Evolutionary conservation across 805 yeast genomes (phyloP), one percentile per base, ranked within the genome.

Genomic region (Ogataea trehaloabstinens): DNA sequence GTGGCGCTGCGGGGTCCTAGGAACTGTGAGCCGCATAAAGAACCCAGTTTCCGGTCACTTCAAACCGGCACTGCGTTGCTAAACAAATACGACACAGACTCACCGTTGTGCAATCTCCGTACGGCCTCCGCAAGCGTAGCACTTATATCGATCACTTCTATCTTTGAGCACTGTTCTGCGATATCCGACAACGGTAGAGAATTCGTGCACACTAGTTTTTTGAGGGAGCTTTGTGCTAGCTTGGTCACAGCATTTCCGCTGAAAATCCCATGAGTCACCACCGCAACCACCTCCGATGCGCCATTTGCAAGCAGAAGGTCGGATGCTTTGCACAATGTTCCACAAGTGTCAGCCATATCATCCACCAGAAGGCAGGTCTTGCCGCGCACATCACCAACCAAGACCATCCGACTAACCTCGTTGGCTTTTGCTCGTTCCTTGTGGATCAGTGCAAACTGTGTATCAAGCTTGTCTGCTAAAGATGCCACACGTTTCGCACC

Each of bases 331-430:
- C 87, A 93, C 49, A 91, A 70, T 2, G 99, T 91, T 28, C 99
- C 98, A 66, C 98, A 91, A 4, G 99, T 91, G 59, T 91, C 99
- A 27, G 98, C 98, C 95, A 91, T 93, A 61, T 91, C 99, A 63
- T 91, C 99, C 24, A 91, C 86, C 46, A 91, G 68, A 18, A 93
- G 72, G 64, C 97, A 90, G 4, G 82, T 76, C 62, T 86, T 88
- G 43, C 80, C 79, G 3, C 78, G 67, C 28, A 91, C 99, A 61
- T 90, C 97, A 48, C 99, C 99, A 31, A 91, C 98, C 24, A 91
- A 72, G 19, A 91, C 96, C 99, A 91, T 91, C 52, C 85, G 74
- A 13, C 93, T 82, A 8, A 91, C 95, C 66, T 91, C 98, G 59
- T 91, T 91, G 34, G 98, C 97, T 56, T 84, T 79, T 34, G 87